A percentile compares a stretch with the other conserved stretches of the same genome.
These are phyloP conservation scores for Boletellus ananiceps DNA, from an alignment of 768 basidiomycete species.

Conservation along the genomic window DNA sequence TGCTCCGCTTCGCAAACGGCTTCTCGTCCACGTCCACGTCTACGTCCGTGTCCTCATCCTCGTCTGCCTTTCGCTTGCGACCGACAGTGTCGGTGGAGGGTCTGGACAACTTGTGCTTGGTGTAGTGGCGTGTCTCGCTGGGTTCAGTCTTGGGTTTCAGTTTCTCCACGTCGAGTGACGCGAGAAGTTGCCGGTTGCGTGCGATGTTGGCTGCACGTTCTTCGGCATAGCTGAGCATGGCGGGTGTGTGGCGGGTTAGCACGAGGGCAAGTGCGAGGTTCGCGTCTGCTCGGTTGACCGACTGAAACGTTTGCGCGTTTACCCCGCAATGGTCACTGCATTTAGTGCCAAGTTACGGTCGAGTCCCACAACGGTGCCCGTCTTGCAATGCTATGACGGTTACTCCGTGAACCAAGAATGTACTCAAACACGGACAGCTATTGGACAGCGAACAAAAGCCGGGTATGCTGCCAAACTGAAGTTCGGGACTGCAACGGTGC, in stretches of 20 bases:
- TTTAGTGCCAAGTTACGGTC: no score
- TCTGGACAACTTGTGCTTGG: background rate
- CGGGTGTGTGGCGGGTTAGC: no score
- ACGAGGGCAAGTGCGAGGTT: no score
- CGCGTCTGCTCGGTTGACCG: no score
- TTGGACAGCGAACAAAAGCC: background rate
- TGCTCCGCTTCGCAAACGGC: slow-evolving; percentile 13
- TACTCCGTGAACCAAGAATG: background rate
- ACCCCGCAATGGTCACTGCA: no score
- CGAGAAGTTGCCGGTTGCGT: slow-evolving; percentile 43
- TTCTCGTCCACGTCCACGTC: slow-evolving; percentile 32
- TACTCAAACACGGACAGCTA: background rate
- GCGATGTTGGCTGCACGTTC: slow-evolving; percentile 35
- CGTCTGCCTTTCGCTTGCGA: slow-evolving; percentile 42
- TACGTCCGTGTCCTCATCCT: slow-evolving; percentile 21
- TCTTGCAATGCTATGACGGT: no score
- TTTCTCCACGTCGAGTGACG: slow-evolving; percentile 36
- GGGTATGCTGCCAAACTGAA: slow-evolving; percentile 9
- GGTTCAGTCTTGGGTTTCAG: slow-evolving; percentile 45
- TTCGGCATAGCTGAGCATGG: slow-evolving; percentile 29
- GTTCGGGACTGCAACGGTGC: background rate
- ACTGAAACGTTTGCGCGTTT: no score
- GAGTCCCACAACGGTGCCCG: no score
- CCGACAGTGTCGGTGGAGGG: background rate
- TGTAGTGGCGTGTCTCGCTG: slow-evolving; percentile 33